phyloP scores from a whole-genome alignment of 1,284 basidiomycete species.

The Ganoderma lucidum region DNA sequence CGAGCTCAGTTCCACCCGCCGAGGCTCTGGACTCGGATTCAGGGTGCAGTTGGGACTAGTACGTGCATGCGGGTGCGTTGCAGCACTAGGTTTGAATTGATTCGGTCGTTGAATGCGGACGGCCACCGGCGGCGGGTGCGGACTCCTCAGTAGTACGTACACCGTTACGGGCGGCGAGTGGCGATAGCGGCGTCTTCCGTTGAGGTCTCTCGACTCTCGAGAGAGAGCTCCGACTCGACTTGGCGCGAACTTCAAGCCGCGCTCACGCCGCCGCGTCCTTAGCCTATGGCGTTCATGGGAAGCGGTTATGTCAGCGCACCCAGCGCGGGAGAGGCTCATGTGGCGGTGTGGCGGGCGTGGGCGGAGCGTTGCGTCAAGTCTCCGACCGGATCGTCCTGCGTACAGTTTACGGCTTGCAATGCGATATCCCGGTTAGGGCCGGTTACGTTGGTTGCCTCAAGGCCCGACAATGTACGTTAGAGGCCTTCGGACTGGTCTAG shows the following conservation, averaged over 20 bases:
- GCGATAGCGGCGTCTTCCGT: not conserved
- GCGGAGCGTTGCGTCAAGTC: conserved; percentile 16
- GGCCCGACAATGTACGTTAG: conserved; percentile 13
- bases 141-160: not conserved
- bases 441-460: conserved; percentile 2
- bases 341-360: conserved; percentile 2
- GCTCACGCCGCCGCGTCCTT: conserved; percentile 1
- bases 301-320: conserved; percentile 20
- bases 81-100: no score
- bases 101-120: no score
- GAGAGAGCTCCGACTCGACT: no score
- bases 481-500: conserved; percentile 5
- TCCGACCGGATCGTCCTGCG: conserved; percentile 22
- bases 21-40: not conserved
- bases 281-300: conserved; percentile 8
- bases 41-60: not conserved
- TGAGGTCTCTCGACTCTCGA: not conserved
- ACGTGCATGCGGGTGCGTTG: no score
- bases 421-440: conserved; percentile 10
- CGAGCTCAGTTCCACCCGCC: not conserved
- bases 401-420: not conserved
- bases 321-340: conserved; percentile 5
- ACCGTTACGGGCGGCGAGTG: not conserved
- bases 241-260: not conserved
- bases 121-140: not conserved